Percentiles rank a stretch among this genome's conserved stretches.
Conservation (phyloP, 192 early-diverging fungal genomes). For the Allomyces javanicus region DNA sequence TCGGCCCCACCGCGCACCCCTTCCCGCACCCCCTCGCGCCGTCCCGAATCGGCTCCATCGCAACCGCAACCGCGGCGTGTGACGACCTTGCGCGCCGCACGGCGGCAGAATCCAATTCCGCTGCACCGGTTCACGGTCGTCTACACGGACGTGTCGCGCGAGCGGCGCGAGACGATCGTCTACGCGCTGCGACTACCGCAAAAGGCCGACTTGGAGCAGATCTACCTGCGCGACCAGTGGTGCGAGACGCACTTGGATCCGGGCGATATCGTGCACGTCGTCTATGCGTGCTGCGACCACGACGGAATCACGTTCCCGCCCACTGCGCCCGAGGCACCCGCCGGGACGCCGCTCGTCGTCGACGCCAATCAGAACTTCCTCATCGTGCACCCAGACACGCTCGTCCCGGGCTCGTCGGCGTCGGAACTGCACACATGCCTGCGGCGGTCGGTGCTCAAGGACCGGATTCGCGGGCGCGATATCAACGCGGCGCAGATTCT, state of each 20-base stretch:
- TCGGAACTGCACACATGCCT: slow-evolving; percentile 57
- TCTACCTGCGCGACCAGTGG: slow-evolving; percentile 52
- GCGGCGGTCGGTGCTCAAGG: slow-evolving; percentile 56
- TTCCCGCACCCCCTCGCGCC: not conserved
- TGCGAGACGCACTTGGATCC: slow-evolving; percentile 23
- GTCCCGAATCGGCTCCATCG: not conserved
- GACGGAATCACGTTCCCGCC: slow-evolving; percentile 5
- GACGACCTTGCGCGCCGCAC: not conserved
- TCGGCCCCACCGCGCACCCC: not conserved
- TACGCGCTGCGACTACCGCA: not conserved
- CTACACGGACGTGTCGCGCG: no score
- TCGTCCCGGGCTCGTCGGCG: slow-evolving; percentile 56
- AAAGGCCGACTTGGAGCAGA: not conserved
- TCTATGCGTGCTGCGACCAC: slow-evolving; percentile 11
- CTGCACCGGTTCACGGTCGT: not conserved
- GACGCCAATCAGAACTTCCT: slow-evolving; percentile 36
- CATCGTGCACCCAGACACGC: slow-evolving; percentile 59
- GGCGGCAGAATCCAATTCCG: not conserved
- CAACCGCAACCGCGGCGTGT: not conserved
- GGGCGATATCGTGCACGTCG: slow-evolving; percentile 48
- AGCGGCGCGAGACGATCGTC: no score
- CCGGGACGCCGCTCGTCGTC: slow-evolving; percentile 14
- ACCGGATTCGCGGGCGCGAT: slow-evolving; percentile 27
- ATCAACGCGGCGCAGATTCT: slow-evolving; percentile 20
- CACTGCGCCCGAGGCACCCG: not conserved